Conservation (phyloP, 2,329 filamentous ascomycete genomes). For the Biscogniauxia sp. region DNA sequence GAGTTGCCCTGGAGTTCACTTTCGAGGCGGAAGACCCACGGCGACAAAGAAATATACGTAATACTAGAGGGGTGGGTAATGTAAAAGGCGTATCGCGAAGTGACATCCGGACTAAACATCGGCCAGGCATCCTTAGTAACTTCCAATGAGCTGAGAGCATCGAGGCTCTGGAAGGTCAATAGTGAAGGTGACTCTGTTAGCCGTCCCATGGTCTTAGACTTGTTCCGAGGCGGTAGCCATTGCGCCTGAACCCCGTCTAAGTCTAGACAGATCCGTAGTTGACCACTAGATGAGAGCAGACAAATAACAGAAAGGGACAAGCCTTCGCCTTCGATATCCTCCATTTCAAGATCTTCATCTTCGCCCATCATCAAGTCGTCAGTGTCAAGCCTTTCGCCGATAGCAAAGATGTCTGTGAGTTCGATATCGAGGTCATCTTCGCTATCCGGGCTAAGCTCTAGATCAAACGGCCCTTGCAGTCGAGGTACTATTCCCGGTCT, state of each 20-base stretch:
- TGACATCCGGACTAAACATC: constrained; percentile 59
- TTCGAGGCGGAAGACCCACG: constrained; percentile 64
- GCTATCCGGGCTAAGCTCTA: constrained; percentile 52
- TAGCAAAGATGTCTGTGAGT: constrained; percentile 60
- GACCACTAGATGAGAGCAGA: constrained; percentile 59
- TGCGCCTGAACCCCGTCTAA: constrained; percentile 62
- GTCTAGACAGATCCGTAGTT: constrained; percentile 61
- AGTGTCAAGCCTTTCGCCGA: constrained; percentile 60
- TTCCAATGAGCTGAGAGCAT: constrained; percentile 55
- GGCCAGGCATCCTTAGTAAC: constrained; percentile 59
- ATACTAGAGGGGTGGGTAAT: constrained; percentile 61
- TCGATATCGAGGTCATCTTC: constrained; percentile 56
- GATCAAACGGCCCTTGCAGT: constrained; percentile 61
- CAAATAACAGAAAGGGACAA: constrained; percentile 60
- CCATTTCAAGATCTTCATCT: constrained; percentile 58
- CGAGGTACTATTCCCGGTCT: constrained; percentile 58
- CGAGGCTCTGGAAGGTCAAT: constrained; percentile 61
- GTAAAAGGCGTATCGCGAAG: constrained; percentile 62
- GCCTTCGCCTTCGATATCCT: constrained; percentile 56
- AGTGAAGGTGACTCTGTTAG: constrained; percentile 46
- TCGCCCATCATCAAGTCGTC: constrained; percentile 63
- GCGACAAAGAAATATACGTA: constrained; percentile 56
- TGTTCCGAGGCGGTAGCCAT: constrained; percentile 60
- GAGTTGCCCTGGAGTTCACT: constrained; percentile 56
- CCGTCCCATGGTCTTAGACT: constrained; percentile 42